These are phyloP conservation scores for Wickerhamomyces canadensis DNA, from an alignment of 805 yeast species.

Conservation along the genomic window DNA sequence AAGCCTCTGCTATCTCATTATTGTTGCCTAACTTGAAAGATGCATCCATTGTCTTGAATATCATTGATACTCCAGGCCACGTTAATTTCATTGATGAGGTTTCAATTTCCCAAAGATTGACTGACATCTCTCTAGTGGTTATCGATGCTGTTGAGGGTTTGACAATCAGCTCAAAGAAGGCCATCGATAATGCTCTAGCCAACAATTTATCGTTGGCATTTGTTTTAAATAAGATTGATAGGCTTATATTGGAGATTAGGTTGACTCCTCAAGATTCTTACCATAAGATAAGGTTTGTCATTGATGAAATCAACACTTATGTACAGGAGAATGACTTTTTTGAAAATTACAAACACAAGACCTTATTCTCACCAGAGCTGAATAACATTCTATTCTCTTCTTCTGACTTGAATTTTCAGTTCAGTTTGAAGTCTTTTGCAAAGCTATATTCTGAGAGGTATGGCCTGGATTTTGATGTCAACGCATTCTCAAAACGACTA, in stretches of 20 bases:
- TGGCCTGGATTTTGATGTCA: slow-evolving; percentile 27
- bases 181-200: slow-evolving; percentile 47
- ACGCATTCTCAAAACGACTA: slow-evolving; percentile 44
- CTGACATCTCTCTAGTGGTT: slow-evolving; percentile 64
- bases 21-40: slow-evolving; percentile 47
- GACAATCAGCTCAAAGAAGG: slow-evolving; percentile 45
- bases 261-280: slow-evolving; percentile 73
- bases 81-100: slow-evolving; percentile 76
- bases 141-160: slow-evolving; percentile 87
- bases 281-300: slow-evolving; percentile 52
- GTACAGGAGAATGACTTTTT: slow-evolving; percentile 32
- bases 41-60: slow-evolving; percentile 52
- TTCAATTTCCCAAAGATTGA: slow-evolving; percentile 46
- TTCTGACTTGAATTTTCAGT: slow-evolving; percentile 52
- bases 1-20: slow-evolving; percentile 55
- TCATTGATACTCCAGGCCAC: slow-evolving; percentile 93
- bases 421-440: slow-evolving; percentile 65
- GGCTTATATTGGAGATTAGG: slow-evolving; percentile 74
- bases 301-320: slow-evolving; percentile 60
- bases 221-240: slow-evolving; percentile 76
- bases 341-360: slow-evolving; percentile 21
- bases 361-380: slow-evolving; percentile 47
- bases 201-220: slow-evolving; percentile 49
- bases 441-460: slow-evolving; percentile 33
- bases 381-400: slow-evolving; percentile 77